A percentile compares a stretch with the other conserved stretches of the same genome.
Conservation (phyloP, 208 protist genomes). For the Acanthamoeba triangularis region DNA sequence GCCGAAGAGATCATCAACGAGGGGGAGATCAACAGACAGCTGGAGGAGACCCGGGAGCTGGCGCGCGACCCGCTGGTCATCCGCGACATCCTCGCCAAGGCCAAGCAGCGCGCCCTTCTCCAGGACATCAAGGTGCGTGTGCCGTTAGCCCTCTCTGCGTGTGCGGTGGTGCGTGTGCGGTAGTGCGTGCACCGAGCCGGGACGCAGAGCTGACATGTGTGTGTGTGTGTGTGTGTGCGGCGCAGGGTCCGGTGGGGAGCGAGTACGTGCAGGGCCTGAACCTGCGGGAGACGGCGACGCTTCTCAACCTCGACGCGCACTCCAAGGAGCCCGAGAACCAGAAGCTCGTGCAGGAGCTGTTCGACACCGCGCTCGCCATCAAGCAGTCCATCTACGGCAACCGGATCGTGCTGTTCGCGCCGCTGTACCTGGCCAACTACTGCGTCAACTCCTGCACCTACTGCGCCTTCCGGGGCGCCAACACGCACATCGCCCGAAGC, state of each 20-base stretch:
- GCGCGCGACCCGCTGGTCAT: conserved; percentile 43
- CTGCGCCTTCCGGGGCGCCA: conserved; percentile 85
- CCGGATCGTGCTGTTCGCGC: conserved; percentile 89
- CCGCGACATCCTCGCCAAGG: conserved; percentile 39
- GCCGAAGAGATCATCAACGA: conserved; percentile 45
- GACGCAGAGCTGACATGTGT: background rate
- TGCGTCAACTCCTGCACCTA: conserved; percentile 87
- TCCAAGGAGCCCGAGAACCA: background rate
- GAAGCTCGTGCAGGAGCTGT: conserved; percentile 79
- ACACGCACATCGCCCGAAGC: conserved; percentile 79
- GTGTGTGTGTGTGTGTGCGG: background rate
- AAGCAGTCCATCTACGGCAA: conserved; percentile 88
- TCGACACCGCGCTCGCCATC: conserved; percentile 81
- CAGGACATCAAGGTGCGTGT: conserved; percentile 8
- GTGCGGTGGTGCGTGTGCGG: background rate
- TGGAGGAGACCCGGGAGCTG: conserved; percentile 10
- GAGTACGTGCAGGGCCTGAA: conserved; percentile 83
- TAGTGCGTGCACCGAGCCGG: too few species aligned
- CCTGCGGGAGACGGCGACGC: conserved; percentile 79
- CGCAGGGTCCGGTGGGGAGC: conserved; percentile 23
- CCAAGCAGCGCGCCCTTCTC: conserved; percentile 26
- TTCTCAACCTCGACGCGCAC: conserved; percentile 79
- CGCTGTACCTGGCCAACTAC: conserved; percentile 88
- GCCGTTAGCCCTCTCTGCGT: background rate
- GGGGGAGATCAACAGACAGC: conserved; percentile 5